Conservation (phyloP, 495 filamentous ascomycete species). For the Bacidia rubella region DNA sequence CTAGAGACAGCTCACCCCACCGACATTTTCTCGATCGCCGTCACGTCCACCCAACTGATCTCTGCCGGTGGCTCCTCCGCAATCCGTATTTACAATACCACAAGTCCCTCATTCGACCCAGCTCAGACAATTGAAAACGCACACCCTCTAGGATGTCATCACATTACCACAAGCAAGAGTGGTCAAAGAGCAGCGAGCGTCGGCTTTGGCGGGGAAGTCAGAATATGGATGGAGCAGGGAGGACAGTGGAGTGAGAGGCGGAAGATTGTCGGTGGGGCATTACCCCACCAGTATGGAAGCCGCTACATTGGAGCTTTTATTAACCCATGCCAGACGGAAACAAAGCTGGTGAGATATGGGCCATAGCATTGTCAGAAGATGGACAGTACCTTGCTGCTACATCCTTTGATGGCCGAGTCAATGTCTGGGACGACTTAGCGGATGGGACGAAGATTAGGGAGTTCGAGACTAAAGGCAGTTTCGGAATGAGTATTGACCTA, state of each 20-base stretch:
- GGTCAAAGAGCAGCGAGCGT: slow-evolving; percentile 63
- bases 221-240: slow-evolving; percentile 56
- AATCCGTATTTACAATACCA: slow-evolving; percentile 63
- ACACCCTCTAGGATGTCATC: slow-evolving; percentile 81
- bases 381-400: slow-evolving; percentile 72
- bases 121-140: slow-evolving; percentile 59
- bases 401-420: slow-evolving; percentile 70
- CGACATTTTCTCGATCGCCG: slow-evolving; percentile 80
- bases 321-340: slow-evolving; percentile 26
- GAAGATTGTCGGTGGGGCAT: slow-evolving; percentile 29
- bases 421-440: slow-evolving; percentile 64
- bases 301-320: slow-evolving; percentile 12
- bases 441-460: slow-evolving; percentile 45
- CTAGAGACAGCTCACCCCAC: slow-evolving; percentile 51
- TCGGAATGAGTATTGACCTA: slow-evolving; percentile 79
- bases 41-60: slow-evolving; percentile 61
- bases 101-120: slow-evolving; percentile 55
- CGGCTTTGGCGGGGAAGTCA: slow-evolving; percentile 77
- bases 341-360: slow-evolving; percentile 63
- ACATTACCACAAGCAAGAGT: slow-evolving; percentile 54
- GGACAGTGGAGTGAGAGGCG: slow-evolving; percentile 40
- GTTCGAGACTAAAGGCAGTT: slow-evolving; percentile 83
- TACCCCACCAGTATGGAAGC: background rate
- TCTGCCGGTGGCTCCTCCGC: slow-evolving; percentile 72
- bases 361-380: slow-evolving; percentile 66